phyloP scores from a whole-genome alignment of 2,329 filamentous ascomycete genomes.

The Diaporthe helianthi region DNA sequence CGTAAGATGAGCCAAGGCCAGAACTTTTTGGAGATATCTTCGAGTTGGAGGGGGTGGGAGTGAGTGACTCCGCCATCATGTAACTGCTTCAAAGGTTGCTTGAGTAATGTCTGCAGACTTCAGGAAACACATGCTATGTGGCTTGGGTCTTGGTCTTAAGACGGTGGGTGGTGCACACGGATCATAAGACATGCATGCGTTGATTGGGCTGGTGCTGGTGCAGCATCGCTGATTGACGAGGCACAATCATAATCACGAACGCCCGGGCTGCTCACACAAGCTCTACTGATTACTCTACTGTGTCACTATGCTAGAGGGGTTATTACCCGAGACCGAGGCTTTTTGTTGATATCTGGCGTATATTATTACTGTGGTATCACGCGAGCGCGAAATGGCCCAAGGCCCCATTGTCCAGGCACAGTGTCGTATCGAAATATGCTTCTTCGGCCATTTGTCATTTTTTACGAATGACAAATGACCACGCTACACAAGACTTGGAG shows the following conservation, averaged over 20 bases:
- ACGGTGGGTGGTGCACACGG: neutral
- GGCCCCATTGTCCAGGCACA: conserved; percentile 11
- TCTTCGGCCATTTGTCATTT: conserved; percentile 9
- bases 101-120: conserved; percentile 9
- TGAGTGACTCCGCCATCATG: conserved; percentile 7
- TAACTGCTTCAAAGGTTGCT: conserved; percentile 10
- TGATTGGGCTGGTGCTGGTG: conserved; percentile 15
- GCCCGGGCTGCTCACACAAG: conserved; percentile 14
- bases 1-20: neutral
- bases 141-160: conserved; percentile 14
- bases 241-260: neutral
- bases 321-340: conserved; percentile 24
- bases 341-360: conserved; percentile 11
- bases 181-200: conserved; percentile 13
- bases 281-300: conserved; percentile 7
- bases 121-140: neutral
- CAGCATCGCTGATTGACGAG: conserved; percentile 21
- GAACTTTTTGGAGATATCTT: neutral
- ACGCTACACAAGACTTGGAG: neutral
- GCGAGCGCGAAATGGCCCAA: neutral
- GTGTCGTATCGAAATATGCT: conserved; percentile 27
- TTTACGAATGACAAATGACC: neutral
- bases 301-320: neutral
- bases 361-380: conserved; percentile 23
- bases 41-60: neutral